Evolutionary conservation across 2,329 filamentous ascomycete genomes (phyloP).

Genomic region (Elsinoe perseae): DNA sequence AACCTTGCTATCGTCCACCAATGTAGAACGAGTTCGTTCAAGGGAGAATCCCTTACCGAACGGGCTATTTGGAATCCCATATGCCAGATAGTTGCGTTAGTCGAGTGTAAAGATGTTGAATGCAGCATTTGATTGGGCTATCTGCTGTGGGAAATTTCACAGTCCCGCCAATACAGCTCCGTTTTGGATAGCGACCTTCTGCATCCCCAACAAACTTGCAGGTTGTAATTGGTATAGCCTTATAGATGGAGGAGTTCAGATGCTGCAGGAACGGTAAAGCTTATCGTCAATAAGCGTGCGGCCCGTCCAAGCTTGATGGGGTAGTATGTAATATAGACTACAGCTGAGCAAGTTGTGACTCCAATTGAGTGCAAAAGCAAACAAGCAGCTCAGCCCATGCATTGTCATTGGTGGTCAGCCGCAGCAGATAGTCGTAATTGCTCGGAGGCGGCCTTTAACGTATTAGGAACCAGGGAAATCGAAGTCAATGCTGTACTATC

Average conservation of each 20-base stretch:
- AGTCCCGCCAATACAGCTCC: not conserved
- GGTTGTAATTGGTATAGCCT: not conserved
- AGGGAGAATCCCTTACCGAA: not conserved
- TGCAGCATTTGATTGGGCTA: not conserved
- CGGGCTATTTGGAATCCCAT: not conserved
- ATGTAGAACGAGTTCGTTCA: constrained; percentile 1
- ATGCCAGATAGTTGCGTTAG: constrained; percentile 1
- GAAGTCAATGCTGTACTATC: not conserved
- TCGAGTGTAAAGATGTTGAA: not conserved
- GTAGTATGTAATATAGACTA: not conserved
- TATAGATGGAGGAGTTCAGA: not conserved
- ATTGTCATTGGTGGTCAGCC: not conserved
- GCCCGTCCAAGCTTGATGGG: not conserved
- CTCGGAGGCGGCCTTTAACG: not conserved
- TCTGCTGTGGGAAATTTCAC: not conserved
- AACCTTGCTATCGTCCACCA: constrained; percentile 1
- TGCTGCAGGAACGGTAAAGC: constrained; percentile 5
- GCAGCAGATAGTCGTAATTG: not conserved
- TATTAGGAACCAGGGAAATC: not conserved
- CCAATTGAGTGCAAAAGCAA: not conserved
- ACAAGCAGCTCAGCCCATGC: not conserved
- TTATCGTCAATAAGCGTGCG: not conserved
- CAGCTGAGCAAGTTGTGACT: not conserved
- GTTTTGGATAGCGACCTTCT: not conserved
- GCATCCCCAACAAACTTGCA: not conserved